Evolutionary conservation across 345 rosid species (phyloP).

Genomic region (Kernera saxatilis): DNA sequence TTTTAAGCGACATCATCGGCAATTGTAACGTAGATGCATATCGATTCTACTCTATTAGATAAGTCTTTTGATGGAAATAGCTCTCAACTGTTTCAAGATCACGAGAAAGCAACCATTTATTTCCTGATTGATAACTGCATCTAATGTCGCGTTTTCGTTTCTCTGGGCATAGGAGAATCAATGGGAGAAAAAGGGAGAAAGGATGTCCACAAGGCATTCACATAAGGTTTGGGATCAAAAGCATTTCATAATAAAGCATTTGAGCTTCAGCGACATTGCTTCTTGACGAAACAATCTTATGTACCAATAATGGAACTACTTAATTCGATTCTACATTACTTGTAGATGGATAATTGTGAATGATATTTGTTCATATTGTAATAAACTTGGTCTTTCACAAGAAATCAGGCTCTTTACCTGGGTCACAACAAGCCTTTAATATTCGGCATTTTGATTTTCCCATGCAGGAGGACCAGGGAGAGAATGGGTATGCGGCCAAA

Average conservation of each 20-base stretch:
- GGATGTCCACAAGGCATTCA: constrained; percentile 9
- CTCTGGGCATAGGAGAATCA: constrained; percentile 17
- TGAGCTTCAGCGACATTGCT: not conserved
- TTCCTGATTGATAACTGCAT: not conserved
- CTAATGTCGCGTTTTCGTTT: not conserved
- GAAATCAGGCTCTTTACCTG: not conserved
- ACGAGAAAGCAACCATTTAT: not conserved
- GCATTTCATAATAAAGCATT: not conserved
- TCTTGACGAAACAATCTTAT: not conserved
- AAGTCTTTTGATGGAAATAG: not conserved
- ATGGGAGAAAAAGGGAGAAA: constrained; percentile 20
- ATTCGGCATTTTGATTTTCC: not conserved
- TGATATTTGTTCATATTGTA: no score
- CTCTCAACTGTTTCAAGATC: not conserved
- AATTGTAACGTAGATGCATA: not conserved
- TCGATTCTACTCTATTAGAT: not conserved
- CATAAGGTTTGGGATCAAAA: constrained; percentile 5
- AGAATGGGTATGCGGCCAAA: not conserved
- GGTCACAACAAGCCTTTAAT: not conserved
- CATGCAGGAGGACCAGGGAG: constrained; percentile 11
- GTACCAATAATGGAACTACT: not conserved
- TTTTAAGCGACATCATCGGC: not conserved
- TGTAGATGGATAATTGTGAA: not conserved
- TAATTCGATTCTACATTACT: no score
- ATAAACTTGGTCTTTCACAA: not conserved